A percentile compares a stretch with the other conserved stretches of the same genome.
phyloP scores from a whole-genome alignment of 139 green algal genomes.

The Coelastrella sp. region DNA sequence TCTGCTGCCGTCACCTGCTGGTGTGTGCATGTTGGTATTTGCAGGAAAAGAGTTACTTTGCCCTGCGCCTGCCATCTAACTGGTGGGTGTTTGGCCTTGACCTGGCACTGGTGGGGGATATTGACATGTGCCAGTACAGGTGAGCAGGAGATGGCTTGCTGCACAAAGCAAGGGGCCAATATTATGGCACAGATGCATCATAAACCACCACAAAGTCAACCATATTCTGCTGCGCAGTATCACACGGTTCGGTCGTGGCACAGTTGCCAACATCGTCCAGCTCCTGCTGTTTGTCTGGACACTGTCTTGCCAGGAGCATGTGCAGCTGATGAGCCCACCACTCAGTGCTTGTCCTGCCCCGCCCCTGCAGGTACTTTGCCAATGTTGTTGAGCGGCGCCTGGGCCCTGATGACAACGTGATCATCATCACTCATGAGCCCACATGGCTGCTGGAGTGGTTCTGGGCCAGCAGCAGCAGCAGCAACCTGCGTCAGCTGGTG shows the following conservation, averaged over 20 bases:
- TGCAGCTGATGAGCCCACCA: not conserved
- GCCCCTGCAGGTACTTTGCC: constrained; percentile 84
- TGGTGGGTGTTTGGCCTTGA: constrained; percentile 95
- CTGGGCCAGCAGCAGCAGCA: constrained; percentile 54
- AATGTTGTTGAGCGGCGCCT: constrained; percentile 85
- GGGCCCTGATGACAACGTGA: constrained; percentile 74
- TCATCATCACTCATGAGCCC: constrained; percentile 92
- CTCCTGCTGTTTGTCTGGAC: not conserved
- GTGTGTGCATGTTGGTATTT: not conserved
- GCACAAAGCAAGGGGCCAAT: no score
- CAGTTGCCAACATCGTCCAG: no score
- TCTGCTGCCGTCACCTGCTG: not conserved
- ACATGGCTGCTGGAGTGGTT: constrained; percentile 91
- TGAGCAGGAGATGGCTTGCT: constrained; percentile 5
- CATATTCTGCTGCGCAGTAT: no score
- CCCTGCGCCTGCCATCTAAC: constrained; percentile 81
- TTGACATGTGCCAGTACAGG: constrained; percentile 87
- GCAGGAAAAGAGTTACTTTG: constrained; percentile 91
- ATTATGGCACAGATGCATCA: no score
- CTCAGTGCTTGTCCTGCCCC: no score
- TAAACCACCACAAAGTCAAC: no score
- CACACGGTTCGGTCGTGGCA: not conserved
- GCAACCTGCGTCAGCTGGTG: constrained; percentile 87
- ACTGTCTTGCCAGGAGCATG: not conserved
- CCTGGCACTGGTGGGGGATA: constrained; percentile 83